These are phyloP conservation scores for Wickerhamiella domercqiae DNA, from an alignment of 805 yeast species.

Conservation along the genomic window DNA sequence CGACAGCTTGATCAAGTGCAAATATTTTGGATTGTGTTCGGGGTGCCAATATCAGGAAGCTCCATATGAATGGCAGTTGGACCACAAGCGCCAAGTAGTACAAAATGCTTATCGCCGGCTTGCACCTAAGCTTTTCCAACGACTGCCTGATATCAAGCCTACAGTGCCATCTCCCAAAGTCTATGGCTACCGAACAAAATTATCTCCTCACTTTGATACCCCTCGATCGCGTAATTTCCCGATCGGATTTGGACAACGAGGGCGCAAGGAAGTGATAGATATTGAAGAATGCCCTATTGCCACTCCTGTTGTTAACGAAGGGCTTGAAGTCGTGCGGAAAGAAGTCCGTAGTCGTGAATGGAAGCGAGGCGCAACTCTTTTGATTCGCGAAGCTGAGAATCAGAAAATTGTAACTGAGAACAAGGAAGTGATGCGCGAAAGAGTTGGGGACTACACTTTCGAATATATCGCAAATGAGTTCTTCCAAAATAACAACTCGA, in stretches of 20 bases:
- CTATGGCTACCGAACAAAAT: constrained; percentile 71
- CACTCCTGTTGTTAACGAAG: constrained; percentile 59
- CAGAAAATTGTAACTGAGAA: constrained; percentile 60
- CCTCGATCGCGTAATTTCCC: constrained; percentile 41
- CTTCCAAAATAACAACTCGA: constrained; percentile 89
- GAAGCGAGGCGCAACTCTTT: constrained; percentile 73
- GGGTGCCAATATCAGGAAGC: constrained; percentile 89
- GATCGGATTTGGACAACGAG: constrained; percentile 80
- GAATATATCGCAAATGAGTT: constrained; percentile 90
- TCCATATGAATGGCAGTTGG: constrained; percentile 56
- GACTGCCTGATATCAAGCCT: constrained; percentile 43
- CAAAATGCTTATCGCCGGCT: constrained; percentile 67
- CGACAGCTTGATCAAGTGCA: constrained; percentile 50
- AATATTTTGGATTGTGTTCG: constrained; percentile 82
- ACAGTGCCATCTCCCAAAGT: constrained; percentile 68
- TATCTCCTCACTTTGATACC: constrained; percentile 88
- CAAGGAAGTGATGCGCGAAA: constrained; percentile 66
- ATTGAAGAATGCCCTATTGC: constrained; percentile 92
- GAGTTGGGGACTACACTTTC: constrained; percentile 49
- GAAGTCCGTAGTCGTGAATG: constrained; percentile 35
- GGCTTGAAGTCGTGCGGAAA: constrained; percentile 53
- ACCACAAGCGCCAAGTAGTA: constrained; percentile 58
- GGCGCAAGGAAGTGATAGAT: constrained; percentile 54
- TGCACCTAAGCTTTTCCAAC: constrained; percentile 28
- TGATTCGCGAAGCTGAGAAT: constrained; percentile 40